Conservation (phyloP, 768 basidiomycete species). For the Pisolithus marmoratus region DNA sequence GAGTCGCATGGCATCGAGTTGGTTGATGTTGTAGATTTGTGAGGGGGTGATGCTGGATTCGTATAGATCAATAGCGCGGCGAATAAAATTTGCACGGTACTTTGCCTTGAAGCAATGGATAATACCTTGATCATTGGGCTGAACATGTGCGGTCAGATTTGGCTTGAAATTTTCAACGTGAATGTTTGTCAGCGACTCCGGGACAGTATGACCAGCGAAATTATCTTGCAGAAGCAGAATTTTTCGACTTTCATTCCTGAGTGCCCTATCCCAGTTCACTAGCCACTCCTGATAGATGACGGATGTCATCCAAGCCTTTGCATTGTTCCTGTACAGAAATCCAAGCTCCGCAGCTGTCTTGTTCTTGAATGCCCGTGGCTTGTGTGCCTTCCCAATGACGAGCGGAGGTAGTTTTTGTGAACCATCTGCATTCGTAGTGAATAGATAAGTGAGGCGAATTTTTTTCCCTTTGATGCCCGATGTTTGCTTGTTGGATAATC, state of each 20-base stretch:
- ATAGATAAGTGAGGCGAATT: conserved; percentile 1
- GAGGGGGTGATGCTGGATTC: too few species aligned
- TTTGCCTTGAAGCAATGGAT: too few species aligned
- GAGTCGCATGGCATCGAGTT: too few species aligned
- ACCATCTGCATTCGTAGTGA: conserved; percentile 28
- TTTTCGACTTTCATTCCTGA: conserved; percentile 5
- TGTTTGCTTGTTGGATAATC: neutral
- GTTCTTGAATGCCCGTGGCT: conserved; percentile 14
- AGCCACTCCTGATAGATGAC: conserved; percentile 32
- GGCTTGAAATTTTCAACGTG: conserved; percentile 19
- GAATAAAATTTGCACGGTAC: too few species aligned
- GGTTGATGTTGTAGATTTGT: too few species aligned
- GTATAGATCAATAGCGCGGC: too few species aligned
- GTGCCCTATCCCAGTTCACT: conserved; percentile 27
- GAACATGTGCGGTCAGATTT: conserved; percentile 31
- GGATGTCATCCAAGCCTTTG: conserved; percentile 35
- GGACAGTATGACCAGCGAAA: conserved; percentile 17
- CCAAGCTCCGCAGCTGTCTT: conserved; percentile 17
- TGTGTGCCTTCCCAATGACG: conserved; percentile 34
- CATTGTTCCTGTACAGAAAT: conserved; percentile 33
- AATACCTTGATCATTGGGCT: too few species aligned
- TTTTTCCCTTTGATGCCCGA: conserved; percentile 3
- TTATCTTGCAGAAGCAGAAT: neutral
- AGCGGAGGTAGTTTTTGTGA: conserved; percentile 22
- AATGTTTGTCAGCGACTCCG: conserved; percentile 21